phyloP scores from a whole-genome alignment of 192 early-diverging fungal species.

The Rhizophagus prolifer region DNA sequence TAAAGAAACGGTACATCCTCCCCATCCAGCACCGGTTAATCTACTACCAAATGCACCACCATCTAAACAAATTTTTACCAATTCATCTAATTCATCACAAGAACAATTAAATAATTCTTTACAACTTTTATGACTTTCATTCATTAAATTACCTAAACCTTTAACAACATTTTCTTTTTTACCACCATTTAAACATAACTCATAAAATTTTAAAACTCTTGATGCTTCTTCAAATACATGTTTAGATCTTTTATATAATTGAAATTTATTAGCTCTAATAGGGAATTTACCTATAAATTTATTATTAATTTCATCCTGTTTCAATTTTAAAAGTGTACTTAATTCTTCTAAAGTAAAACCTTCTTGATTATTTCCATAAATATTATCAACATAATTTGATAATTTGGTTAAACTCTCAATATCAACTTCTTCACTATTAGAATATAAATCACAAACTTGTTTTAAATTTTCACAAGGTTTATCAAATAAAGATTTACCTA shows the following conservation, averaged over 20 bases:
- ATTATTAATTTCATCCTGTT: constrained; percentile 37
- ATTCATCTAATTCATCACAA: constrained; percentile 79
- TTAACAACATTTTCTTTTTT: constrained; percentile 36
- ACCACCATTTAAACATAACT: constrained; percentile 46
- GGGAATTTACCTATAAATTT: constrained; percentile 51
- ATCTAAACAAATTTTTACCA: constrained; percentile 60
- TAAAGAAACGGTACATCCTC: constrained; percentile 83
- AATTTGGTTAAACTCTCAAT: constrained; percentile 45
- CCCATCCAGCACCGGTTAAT: constrained; percentile 94
- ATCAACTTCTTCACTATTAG: constrained; percentile 37
- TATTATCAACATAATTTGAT: constrained; percentile 37
- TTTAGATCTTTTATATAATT: constrained; percentile 73
- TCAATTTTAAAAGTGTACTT: constrained; percentile 39
- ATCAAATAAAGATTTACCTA: constrained; percentile 30
- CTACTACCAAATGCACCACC: constrained; percentile 80
- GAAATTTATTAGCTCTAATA: constrained; percentile 65
- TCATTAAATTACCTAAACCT: constrained; percentile 84
- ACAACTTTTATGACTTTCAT: constrained; percentile 84
- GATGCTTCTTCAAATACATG: constrained; percentile 82
- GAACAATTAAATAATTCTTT: constrained; percentile 80
- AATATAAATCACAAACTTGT: constrained; percentile 50
- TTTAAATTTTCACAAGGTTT: constrained; percentile 38
- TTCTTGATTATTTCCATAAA: constrained; percentile 32
- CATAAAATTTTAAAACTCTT: constrained; percentile 74
- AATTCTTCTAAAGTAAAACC: constrained; percentile 34